Base-by-base conservation (phyloP, 1,284 basidiomycete species). In the Peniophora sp. region DNA sequence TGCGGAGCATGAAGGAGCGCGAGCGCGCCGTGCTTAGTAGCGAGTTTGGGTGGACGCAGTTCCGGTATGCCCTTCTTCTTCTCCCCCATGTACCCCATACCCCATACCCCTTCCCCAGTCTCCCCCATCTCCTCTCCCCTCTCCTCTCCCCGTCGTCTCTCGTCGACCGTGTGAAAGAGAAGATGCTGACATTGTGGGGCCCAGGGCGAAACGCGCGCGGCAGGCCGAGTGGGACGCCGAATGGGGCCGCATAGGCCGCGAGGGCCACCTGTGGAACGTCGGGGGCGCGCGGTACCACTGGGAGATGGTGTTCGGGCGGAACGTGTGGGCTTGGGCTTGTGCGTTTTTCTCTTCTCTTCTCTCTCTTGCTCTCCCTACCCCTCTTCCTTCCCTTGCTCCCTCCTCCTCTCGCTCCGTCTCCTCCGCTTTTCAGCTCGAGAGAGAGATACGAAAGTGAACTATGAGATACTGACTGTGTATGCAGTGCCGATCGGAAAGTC, bases 221-320 rank as follows among this genome's bases (percentile, higher is more conserved):
- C 60, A 55, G 37, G 64, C 60, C 44, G 64, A 72, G 27, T 93
- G 89, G 85, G 81, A 92, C 58, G 60, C 64, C 5, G 83, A 90
- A 56, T 94, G 90, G 90, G 92, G 92, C 0, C 61, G 69, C 23
- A 72, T 85, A 1, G 73, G 75, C 5, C 76, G 66, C 20, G 90
- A 94, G 60, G 92, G 87, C 0, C 86, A 94, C 63, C 65, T 92
- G 3, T 96, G 91, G 91, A 94, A 88, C 88, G 67, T 84, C 35
- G 92, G 83, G 14, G 77, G 73, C 57, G 55, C 55, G 41, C 62
- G 72, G 18, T 66, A 65, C 37, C 89, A 85, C 56, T 93, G 88
- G 88, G 76, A 78, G 58, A 75, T 78, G 49, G 81, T 85, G 23
- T 92, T 94, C 87, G 91, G 91, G 5, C 62, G 60, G 39, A 73